Percentiles rank a stretch among this genome's conserved stretches.
Conservation (phyloP, 2,329 filamentous ascomycete genomes). For the Rhinocladiella similis region DNA sequence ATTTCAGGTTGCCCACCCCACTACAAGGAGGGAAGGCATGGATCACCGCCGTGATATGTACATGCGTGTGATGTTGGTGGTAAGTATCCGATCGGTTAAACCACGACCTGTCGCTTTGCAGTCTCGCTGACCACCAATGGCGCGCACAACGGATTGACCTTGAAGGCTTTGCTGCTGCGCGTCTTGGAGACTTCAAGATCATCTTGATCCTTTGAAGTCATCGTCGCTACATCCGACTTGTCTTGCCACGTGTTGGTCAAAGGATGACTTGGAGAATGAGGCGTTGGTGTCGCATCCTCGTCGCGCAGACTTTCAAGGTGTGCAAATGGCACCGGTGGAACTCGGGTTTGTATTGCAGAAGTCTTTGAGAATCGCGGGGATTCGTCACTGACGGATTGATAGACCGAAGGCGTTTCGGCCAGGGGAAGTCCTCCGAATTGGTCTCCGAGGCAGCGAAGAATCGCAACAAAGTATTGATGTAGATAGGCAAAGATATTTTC, state of each 20-base stretch:
- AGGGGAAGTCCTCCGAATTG: slow-evolving; percentile 47
- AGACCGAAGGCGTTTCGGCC: slow-evolving; percentile 43
- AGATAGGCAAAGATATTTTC: slow-evolving; percentile 60
- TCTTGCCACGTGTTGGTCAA: neutral
- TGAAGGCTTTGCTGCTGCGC: slow-evolving; percentile 20
- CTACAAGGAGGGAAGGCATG: neutral
- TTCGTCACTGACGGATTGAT: slow-evolving; percentile 35
- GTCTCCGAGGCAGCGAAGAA: slow-evolving; percentile 48
- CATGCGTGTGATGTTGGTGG: neutral
- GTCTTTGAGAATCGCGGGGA: slow-evolving; percentile 11
- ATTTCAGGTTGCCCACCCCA: neutral
- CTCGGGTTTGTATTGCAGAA: slow-evolving; percentile 1
- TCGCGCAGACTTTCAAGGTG: slow-evolving; percentile 19
- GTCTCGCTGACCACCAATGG: slow-evolving; percentile 19
- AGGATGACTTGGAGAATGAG: neutral
- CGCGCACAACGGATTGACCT: slow-evolving; percentile 23
- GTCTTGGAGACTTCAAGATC: slow-evolving; percentile 20
- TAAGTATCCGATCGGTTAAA: neutral
- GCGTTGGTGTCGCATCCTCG: slow-evolving; percentile 17
- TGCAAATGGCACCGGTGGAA: neutral
- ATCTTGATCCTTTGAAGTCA: neutral
- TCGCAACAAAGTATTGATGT: slow-evolving; percentile 55
- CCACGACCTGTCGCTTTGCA: slow-evolving; percentile 21
- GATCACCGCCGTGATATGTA: neutral
- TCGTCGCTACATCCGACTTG: neutral